Percentiles rank a stretch among this genome's conserved stretches.
Conservation (phyloP, 2,329 filamentous ascomycete species). For the Helotiales sp. region DNA sequence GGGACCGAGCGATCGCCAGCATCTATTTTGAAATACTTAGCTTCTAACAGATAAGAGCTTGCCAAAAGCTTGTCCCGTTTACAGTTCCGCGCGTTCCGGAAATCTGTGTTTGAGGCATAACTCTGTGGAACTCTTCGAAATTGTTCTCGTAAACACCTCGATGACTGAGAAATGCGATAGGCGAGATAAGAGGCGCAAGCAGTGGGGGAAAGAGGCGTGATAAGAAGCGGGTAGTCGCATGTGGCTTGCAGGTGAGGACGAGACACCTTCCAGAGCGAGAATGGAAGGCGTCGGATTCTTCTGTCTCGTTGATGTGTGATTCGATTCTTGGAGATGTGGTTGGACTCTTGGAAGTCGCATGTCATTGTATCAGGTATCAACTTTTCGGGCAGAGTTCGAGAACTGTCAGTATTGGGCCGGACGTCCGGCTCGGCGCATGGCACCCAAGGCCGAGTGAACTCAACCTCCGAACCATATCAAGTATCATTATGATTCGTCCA, state of each 20-base stretch:
- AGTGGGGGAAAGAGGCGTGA: slow-evolving; percentile 8
- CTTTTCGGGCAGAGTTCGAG: not conserved
- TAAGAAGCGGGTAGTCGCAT: slow-evolving; percentile 8
- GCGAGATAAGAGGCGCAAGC: not conserved
- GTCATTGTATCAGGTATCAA: not conserved
- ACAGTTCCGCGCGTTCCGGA: no score
- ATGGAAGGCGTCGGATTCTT: not conserved
- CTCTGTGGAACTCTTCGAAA: no score
- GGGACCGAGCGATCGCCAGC: no score
- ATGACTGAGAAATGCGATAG: no score
- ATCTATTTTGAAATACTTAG: no score
- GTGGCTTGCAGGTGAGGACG: not conserved
- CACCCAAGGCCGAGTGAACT: no score
- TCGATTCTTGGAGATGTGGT: not conserved
- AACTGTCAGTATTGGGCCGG: no score
- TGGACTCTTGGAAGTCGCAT: not conserved
- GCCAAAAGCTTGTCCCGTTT: no score
- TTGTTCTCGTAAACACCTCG: no score
- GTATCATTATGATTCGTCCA: no score
- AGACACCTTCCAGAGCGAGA: not conserved
- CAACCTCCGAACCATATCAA: not conserved
- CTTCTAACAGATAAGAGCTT: no score
- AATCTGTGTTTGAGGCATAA: no score
- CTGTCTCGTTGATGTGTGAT: not conserved
- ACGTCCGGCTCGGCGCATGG: not conserved